Evolutionary conservation across 1,284 basidiomycete species (phyloP).

Genomic region (Rhodotorula sp.): DNA sequence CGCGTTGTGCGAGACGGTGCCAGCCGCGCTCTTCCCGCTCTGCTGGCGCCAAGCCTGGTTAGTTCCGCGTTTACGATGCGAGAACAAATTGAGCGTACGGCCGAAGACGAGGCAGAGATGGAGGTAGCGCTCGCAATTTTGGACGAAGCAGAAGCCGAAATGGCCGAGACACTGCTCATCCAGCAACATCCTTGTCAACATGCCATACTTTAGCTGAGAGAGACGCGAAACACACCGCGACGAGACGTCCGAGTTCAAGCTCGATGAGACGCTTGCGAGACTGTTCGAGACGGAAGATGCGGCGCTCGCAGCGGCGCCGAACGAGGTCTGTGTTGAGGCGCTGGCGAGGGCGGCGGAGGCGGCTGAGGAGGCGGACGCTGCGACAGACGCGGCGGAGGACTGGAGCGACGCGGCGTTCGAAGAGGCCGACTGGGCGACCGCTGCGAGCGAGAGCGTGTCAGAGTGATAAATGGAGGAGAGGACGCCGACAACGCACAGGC

Average conservation of each 20-base stretch:
- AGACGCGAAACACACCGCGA: not conserved
- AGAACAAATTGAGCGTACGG: too few species aligned
- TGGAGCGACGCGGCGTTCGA: not conserved
- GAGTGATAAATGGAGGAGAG: too few species aligned
- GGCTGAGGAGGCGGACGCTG: not conserved
- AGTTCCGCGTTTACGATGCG: too few species aligned
- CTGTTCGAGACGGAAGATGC: not conserved
- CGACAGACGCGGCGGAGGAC: not conserved
- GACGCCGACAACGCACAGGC: not conserved
- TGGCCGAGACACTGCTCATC: not conserved
- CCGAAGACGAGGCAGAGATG: too few species aligned
- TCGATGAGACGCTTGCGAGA: not conserved
- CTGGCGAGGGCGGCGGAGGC: not conserved
- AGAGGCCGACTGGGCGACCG: not conserved
- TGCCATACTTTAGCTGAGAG: not conserved
- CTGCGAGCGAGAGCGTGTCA: not conserved
- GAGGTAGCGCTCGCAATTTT: not conserved
- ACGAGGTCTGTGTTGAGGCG: not conserved
- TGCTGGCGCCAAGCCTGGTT: too few species aligned
- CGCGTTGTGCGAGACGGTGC: too few species aligned
- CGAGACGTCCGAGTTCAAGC: not conserved
- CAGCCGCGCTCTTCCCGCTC: too few species aligned
- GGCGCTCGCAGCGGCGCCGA: not conserved
- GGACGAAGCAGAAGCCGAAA: not conserved
- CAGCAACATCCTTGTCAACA: not conserved